Percentiles rank a stretch among this genome's conserved stretches.
Evolutionary conservation across 495 filamentous ascomycete genomes (phyloP).

Genomic region (Aspergillus kassunensis): DNA sequence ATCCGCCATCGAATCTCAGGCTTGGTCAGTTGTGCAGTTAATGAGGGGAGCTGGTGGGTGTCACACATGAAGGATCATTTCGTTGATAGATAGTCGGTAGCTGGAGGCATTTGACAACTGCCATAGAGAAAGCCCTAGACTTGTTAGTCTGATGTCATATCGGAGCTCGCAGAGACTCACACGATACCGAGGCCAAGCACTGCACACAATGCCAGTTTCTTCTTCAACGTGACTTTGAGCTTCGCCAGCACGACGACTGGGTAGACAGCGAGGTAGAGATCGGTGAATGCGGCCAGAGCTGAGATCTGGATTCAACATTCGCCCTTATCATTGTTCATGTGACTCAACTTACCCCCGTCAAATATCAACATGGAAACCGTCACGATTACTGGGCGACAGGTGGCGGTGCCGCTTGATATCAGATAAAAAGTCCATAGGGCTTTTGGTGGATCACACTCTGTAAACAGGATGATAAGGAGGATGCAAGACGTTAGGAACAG

Average conservation of each 20-base stretch:
- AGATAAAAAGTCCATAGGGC: constrained; percentile 38
- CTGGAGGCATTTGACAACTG: constrained; percentile 39
- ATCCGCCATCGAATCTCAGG: constrained; percentile 28
- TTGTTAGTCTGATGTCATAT: background rate
- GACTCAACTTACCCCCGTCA: constrained; percentile 24
- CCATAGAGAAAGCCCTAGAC: constrained; percentile 19
- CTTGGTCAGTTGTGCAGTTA: too few relatives aligned
- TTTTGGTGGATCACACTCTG: constrained; percentile 35
- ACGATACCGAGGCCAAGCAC: constrained; percentile 40
- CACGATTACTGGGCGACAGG: constrained; percentile 29
- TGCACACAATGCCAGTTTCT: constrained; percentile 43
- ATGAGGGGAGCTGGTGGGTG: too few relatives aligned
- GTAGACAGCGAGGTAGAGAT: constrained; percentile 48
- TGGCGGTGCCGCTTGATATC: constrained; percentile 15
- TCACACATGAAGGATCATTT: constrained; percentile 41
- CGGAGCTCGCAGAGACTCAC: constrained; percentile 7
- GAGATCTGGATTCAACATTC: background rate
- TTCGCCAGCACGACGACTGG: constrained; percentile 39
- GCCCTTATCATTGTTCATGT: background rate
- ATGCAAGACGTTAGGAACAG: constrained; percentile 19
- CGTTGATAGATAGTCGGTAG: constrained; percentile 29
- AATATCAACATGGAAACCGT: constrained; percentile 30
- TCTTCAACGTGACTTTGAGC: constrained; percentile 40
- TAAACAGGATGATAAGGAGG: constrained; percentile 33
- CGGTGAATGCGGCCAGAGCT: constrained; percentile 36